Percentiles rank a stretch among this genome's conserved stretches.
Evolutionary conservation across 1,139 yeast species (phyloP).

Genomic region (Kurtzmaniella quercitrusa): DNA sequence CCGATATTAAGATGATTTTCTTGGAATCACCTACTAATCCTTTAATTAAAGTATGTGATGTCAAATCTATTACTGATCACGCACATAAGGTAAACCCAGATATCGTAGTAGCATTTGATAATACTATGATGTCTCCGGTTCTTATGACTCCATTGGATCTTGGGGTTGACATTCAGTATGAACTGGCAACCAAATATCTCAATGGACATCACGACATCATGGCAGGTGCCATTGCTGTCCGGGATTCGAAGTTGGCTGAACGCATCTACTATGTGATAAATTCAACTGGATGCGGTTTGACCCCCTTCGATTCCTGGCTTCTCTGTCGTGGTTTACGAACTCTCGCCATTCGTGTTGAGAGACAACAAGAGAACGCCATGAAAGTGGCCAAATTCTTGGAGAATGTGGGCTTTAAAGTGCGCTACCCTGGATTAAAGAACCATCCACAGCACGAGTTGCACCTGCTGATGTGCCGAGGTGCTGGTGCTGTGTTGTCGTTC

Average conservation of each 20-base stretch:
- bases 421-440: constrained; percentile 78
- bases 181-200: constrained; percentile 86
- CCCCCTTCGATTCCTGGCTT: constrained; percentile 91
- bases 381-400: constrained; percentile 72
- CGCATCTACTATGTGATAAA: constrained; percentile 72
- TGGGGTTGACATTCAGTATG: constrained; percentile 89
- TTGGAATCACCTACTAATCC: constrained; percentile 94
- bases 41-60: constrained; percentile 79
- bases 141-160: constrained; percentile 79
- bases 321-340: constrained; percentile 84
- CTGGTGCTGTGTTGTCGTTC: constrained; percentile 85
- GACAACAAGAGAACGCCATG: constrained; percentile 79
- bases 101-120: constrained; percentile 79
- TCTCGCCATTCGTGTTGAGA: constrained; percentile 75
- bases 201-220: constrained; percentile 94
- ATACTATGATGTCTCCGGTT: constrained; percentile 94
- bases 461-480: constrained; percentile 72
- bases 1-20: constrained; percentile 66
- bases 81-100: constrained; percentile 70
- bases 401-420: constrained; percentile 58
- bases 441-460: constrained; percentile 84
- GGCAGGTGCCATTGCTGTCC: constrained; percentile 87
- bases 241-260: constrained; percentile 60
- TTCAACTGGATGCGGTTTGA: constrained; percentile 85
- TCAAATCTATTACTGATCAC: constrained; percentile 56